These are phyloP conservation scores for Aspergillus awamori DNA, from an alignment of 2,329 filamentous ascomycete species.

Conservation along the genomic window DNA sequence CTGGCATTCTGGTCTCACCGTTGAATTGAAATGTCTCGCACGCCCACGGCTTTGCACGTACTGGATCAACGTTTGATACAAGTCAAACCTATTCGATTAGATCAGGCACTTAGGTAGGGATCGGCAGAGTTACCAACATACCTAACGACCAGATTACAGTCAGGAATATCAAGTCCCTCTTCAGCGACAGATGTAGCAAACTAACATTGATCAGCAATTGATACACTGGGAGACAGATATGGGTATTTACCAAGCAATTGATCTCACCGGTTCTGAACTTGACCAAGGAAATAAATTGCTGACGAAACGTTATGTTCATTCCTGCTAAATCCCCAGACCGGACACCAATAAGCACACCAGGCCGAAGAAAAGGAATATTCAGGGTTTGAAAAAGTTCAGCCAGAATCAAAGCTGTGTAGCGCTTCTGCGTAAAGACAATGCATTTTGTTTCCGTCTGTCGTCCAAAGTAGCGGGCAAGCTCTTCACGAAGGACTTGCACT, in stretches of 20 bases:
- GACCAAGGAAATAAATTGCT: constrained; percentile 73
- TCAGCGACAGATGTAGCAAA: constrained; percentile 68
- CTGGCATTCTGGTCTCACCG: constrained; percentile 35
- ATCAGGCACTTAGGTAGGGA: not conserved
- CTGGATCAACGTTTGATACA: constrained; percentile 87
- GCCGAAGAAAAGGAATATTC: constrained; percentile 60
- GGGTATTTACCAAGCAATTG: constrained; percentile 54
- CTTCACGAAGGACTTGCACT: constrained; percentile 63
- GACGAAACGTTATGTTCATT: constrained; percentile 67
- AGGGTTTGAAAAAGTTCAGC: constrained; percentile 66
- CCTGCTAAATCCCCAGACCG: constrained; percentile 56
- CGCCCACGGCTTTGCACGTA: constrained; percentile 92
- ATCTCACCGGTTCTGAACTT: constrained; percentile 62
- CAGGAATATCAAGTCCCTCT: constrained; percentile 67
- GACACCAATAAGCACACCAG: constrained; percentile 67
- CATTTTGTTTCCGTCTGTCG: constrained; percentile 64
- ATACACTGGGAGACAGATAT: not conserved
- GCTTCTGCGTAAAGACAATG: constrained; percentile 83
- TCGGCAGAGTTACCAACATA: constrained; percentile 15
- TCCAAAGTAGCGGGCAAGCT: constrained; percentile 66
- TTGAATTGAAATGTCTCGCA: constrained; percentile 75
- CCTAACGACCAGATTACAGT: constrained; percentile 66
- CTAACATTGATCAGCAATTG: constrained; percentile 26
- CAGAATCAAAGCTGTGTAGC: constrained; percentile 76
- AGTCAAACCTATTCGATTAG: constrained; percentile 67